Evolutionary conservation across 2,329 filamentous ascomycete species (phyloP).

Genomic region (Colletotrichum magnum): DNA sequence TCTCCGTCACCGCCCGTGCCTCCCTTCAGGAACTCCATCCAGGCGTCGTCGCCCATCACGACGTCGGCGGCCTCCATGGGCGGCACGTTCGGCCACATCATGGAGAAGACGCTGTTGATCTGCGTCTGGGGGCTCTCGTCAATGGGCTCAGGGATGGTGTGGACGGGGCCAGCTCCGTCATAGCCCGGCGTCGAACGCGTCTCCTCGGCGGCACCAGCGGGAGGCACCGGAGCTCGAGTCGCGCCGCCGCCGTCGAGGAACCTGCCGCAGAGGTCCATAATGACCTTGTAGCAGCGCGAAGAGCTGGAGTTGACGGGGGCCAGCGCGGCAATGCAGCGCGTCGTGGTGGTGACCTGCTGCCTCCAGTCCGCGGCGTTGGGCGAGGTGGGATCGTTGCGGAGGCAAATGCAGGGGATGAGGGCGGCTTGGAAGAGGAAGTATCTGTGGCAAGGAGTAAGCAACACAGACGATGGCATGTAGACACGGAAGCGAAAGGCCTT

Average conservation of each 20-base stretch:
- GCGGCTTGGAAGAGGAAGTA: conserved; percentile 66
- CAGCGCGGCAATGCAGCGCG: conserved; percentile 55
- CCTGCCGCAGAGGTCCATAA: conserved; percentile 56
- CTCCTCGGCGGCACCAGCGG: conserved; percentile 4
- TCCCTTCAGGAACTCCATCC: conserved; percentile 53
- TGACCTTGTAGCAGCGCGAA: conserved; percentile 57
- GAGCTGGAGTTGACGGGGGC: conserved; percentile 56
- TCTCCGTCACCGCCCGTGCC: conserved; percentile 39
- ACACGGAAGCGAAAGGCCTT: background rate
- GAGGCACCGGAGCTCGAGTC: conserved; percentile 1
- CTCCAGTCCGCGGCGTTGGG: conserved; percentile 55
- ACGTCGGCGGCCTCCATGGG: conserved; percentile 54
- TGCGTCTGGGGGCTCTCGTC: conserved; percentile 59
- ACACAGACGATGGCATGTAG: background rate
- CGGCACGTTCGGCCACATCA: conserved; percentile 62
- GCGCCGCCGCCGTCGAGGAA: conserved; percentile 47
- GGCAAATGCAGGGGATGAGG: conserved; percentile 62
- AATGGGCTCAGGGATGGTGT: conserved; percentile 43
- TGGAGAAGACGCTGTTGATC: conserved; percentile 57
- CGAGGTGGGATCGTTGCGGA: conserved; percentile 58
- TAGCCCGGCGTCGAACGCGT: background rate
- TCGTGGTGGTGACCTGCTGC: conserved; percentile 54
- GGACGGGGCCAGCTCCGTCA: background rate
- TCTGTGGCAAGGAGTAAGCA: conserved; percentile 41
- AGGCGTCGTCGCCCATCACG: conserved; percentile 54